These are phyloP conservation scores for Chernovozyma sophiae-reginae DNA, from an alignment of 1,139 yeast genomes.

Conservation along the genomic window DNA sequence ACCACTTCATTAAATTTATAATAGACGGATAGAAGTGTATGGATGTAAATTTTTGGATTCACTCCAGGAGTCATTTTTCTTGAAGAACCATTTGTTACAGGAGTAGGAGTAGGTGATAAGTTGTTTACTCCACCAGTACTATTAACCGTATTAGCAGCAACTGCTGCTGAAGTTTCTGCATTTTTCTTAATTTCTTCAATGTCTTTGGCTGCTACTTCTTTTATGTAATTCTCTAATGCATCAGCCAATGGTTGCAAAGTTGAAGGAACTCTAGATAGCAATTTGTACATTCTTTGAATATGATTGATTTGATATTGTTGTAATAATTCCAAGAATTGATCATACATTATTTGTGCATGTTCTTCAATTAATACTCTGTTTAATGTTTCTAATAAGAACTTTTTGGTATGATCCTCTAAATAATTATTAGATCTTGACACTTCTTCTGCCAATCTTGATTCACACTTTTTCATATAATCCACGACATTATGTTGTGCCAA, in stretches of 20 bases:
- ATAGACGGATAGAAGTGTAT: constrained; percentile 69
- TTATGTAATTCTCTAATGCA: constrained; percentile 69
- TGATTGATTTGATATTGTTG: constrained; percentile 76
- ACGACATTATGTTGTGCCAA: constrained; percentile 76
- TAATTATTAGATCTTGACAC: constrained; percentile 71
- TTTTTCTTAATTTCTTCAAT: constrained; percentile 58
- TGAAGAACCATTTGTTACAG: constrained; percentile 15
- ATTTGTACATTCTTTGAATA: constrained; percentile 71
- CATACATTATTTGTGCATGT: constrained; percentile 74
- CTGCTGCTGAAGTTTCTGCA: constrained; percentile 33
- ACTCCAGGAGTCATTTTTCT: constrained; percentile 20
- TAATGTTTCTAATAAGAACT: constrained; percentile 68
- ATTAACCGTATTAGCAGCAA: constrained; percentile 11
- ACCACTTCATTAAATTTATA: constrained; percentile 66
- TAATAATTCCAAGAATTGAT: constrained; percentile 68
- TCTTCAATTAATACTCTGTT: constrained; percentile 73
- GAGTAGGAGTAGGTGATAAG: constrained; percentile 8
- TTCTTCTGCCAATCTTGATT: constrained; percentile 77
- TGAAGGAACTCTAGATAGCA: constrained; percentile 69
- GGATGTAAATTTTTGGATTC: constrained; percentile 79
- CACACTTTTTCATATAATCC: constrained; percentile 86
- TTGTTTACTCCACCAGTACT: constrained; percentile 8
- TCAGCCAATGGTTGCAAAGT: constrained; percentile 77
- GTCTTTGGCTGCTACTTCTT: constrained; percentile 66
- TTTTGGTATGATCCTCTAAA: constrained; percentile 83